Evolutionary conservation across 2,329 filamentous ascomycete species (phyloP).

Genomic region (Claviceps monticola): DNA sequence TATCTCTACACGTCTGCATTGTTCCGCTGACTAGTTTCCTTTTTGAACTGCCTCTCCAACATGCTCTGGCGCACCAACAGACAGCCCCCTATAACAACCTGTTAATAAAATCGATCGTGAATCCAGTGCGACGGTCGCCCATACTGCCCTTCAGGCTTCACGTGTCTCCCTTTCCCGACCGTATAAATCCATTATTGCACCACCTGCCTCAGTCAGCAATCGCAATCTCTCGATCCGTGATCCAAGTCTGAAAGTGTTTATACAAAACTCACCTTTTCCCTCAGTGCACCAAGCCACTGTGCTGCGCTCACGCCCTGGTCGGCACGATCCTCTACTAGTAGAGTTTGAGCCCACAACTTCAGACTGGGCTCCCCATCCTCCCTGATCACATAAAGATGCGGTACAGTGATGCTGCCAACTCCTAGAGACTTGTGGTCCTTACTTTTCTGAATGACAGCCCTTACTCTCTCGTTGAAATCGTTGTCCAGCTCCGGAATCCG

Average conservation of each 20-base stretch:
- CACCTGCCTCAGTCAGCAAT: neutral
- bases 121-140: neutral
- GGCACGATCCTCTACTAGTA: constrained; percentile 86
- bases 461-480: constrained; percentile 90
- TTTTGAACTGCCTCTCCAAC: neutral
- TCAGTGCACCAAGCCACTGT: constrained; percentile 82
- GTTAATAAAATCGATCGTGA: neutral
- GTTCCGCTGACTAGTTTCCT: neutral
- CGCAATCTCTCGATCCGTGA: neutral
- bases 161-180: neutral
- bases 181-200: neutral
- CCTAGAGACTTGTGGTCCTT: constrained; percentile 74
- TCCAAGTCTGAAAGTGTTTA: neutral
- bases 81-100: neutral
- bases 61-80: neutral
- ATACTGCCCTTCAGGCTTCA: neutral
- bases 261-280: constrained; percentile 65
- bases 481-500: constrained; percentile 77
- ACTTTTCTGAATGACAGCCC: constrained; percentile 84
- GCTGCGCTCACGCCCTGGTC: constrained; percentile 87
- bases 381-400: constrained; percentile 82
- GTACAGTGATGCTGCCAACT: constrained; percentile 84
- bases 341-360: constrained; percentile 91
- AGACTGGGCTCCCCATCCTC: constrained; percentile 93
- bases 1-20: neutral